Conservation (phyloP, 495 filamentous ascomycete species). For the Lophiostoma macrostomum region DNA sequence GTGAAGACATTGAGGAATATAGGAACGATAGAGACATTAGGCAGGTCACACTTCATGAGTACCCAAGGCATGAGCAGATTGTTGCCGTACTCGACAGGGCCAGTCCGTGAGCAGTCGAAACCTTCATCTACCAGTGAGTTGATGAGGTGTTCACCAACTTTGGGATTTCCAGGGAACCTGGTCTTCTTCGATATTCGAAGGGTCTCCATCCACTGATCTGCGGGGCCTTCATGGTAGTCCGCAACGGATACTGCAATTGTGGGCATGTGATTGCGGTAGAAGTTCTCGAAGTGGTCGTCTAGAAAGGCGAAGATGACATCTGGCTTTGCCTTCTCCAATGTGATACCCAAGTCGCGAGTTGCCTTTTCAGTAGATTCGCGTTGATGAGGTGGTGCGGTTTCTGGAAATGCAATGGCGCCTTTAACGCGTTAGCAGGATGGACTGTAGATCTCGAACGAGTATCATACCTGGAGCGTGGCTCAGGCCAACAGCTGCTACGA, state of each 20-base stretch:
- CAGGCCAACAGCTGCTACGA: constrained; percentile 10
- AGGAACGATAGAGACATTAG: constrained; percentile 13
- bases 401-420: constrained; percentile 15
- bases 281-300: constrained; percentile 18
- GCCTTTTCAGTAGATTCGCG: constrained; percentile 12
- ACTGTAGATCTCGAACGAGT: neutral
- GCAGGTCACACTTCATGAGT: constrained; percentile 9
- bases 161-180: constrained; percentile 10
- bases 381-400: constrained; percentile 2
- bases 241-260: constrained; percentile 12
- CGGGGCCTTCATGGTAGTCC: constrained; percentile 5
- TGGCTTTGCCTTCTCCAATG: constrained; percentile 5
- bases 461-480: constrained; percentile 1
- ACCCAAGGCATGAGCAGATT: constrained; percentile 19
- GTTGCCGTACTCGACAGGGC: constrained; percentile 12
- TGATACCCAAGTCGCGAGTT: constrained; percentile 15
- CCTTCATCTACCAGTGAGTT: constrained; percentile 5
- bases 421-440: neutral
- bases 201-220: constrained; percentile 17
- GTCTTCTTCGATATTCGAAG: constrained; percentile 14
- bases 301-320: constrained; percentile 28
- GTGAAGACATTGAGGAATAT: constrained; percentile 21
- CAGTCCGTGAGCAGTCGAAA: constrained; percentile 9
- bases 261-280: constrained; percentile 18
- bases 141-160: constrained; percentile 13